Evolutionary conservation across 2,329 filamentous ascomycete genomes (phyloP), one percentile per base, ranked within the genome.

Genomic region (Monosporascus ibericus): DNA sequence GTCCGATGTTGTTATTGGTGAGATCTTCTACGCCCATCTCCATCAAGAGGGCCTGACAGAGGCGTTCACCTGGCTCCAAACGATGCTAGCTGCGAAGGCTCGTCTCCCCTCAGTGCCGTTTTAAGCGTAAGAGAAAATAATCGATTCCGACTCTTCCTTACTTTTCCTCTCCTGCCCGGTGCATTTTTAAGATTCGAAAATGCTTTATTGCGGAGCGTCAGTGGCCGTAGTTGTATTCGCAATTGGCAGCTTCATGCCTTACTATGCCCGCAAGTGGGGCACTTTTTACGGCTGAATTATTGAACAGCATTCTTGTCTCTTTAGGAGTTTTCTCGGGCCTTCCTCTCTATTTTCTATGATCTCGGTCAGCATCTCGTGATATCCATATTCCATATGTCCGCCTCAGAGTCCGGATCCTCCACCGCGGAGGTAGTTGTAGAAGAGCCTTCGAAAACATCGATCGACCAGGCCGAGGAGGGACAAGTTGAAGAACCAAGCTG

Each of bases 401-500:
- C 22, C 18, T 42, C n/a, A 11, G 18, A 14, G 9, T 14, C 39
- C 2, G 11, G n/a, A 20, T 20, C 39, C 39, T 42, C 39, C 39
- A 24, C 39, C 5, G 22, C 7, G 39, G 42, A 46, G 42, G 22
- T 25, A 14, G 24, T 27, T 46, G 22, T 17, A n/a, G 8, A 46
- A 25, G 42, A 7, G 11, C 9, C 25, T 24, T 30, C 18, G 8
- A 22, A 27, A 30, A 3, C 42, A 15, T 15, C 40, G 7, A 15
- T 48, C 22, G 53, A 49, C 11, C n/a, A 54, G 15, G 20, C 40
- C 7, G 55, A 56, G 8, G 55, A 51, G n/a, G 37, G 40, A 8
- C 54, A 54, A 7, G 39, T 40, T n/a, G 48, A n/a, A 14, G 25
- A 20, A 30, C 48, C 44, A 22, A 60, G 40, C 51, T 57, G 50